phyloP scores from a whole-genome alignment of 1,284 basidiomycete species.

The Cryptococcus deneoformans region DNA sequence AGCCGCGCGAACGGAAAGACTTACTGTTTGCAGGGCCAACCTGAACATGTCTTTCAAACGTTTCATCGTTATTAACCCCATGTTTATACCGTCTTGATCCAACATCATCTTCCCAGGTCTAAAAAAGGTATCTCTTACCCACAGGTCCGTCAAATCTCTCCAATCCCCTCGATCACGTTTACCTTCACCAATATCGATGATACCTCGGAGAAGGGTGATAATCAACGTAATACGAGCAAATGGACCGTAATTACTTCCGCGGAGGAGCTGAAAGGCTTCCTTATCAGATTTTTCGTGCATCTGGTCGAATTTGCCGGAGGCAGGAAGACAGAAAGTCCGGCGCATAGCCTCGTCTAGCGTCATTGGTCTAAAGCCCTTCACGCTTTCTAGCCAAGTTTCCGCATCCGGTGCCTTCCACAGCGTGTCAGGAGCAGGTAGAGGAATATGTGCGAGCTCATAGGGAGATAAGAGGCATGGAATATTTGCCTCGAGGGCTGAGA shows the following conservation, averaged over 20 bases:
- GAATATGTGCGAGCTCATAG: slow-evolving; percentile 44
- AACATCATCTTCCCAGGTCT: slow-evolving; percentile 27
- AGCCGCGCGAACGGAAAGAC: slow-evolving; percentile 5
- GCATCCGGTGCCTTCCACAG: slow-evolving; percentile 50
- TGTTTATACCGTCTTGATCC: slow-evolving; percentile 30
- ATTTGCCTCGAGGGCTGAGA: slow-evolving; percentile 50
- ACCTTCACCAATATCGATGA: slow-evolving; percentile 51
- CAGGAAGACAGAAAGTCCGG: slow-evolving; percentile 42
- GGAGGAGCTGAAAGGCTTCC: slow-evolving; percentile 35
- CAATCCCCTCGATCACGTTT: slow-evolving; percentile 47
- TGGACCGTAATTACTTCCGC: slow-evolving; percentile 45
- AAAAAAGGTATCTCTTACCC: slow-evolving; percentile 23
- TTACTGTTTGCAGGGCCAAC: slow-evolving; percentile 37
- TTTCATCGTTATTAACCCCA: slow-evolving; percentile 31
- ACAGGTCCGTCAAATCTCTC: slow-evolving; percentile 48
- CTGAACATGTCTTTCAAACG: slow-evolving; percentile 32
- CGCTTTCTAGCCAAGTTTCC: slow-evolving; percentile 49
- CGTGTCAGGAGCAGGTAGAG: slow-evolving; percentile 50
- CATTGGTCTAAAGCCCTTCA: slow-evolving; percentile 36
- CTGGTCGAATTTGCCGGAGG: slow-evolving; percentile 37
- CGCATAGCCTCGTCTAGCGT: slow-evolving; percentile 47
- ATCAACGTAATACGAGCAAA: slow-evolving; percentile 50
- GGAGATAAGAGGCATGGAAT: slow-evolving; percentile 44
- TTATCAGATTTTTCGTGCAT: slow-evolving; percentile 37
- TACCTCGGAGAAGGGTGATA: slow-evolving; percentile 47